A percentile compares a stretch with the other conserved stretches of the same genome.
phyloP scores from a whole-genome alignment of 148 eudicot species.

The Rhododendron molle region DNA sequence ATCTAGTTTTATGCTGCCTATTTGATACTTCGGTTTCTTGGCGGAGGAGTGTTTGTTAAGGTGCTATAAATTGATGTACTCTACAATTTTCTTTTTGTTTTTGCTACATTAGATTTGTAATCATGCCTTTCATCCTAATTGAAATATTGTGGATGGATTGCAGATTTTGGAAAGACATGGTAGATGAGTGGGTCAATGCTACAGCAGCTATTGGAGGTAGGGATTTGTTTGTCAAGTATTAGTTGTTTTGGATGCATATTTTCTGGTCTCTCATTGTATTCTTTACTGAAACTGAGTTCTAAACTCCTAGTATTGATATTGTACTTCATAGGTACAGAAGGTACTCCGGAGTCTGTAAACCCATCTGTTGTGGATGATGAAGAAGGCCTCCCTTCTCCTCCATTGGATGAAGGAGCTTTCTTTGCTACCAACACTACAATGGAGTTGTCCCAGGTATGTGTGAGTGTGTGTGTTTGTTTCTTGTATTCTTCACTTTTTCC shows the following conservation, averaged over 20 bases:
- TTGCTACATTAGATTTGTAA: not conserved
- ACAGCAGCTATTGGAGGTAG: conserved; percentile 53
- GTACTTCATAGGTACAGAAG: conserved; percentile 34
- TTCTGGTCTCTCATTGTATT: not conserved
- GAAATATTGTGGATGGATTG: conserved; percentile 6
- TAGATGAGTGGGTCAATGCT: conserved; percentile 69
- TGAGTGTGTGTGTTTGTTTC: not conserved
- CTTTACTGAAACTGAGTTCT: not conserved
- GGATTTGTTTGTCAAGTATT: not conserved
- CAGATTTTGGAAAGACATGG: conserved; percentile 79
- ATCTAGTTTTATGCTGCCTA: not conserved
- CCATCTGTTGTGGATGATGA: conserved; percentile 82
- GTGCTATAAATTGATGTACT: not conserved
- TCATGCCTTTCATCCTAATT: not conserved
- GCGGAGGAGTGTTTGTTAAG: not conserved
- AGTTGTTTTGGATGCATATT: not conserved
- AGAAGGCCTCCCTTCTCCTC: conserved; percentile 96
- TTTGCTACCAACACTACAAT: conserved; percentile 40
- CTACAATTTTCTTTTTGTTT: not conserved
- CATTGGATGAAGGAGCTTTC: conserved; percentile 73
- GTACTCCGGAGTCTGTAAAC: conserved; percentile 72
- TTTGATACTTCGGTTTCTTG: not conserved
- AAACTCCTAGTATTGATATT: not conserved
- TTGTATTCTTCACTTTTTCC: not conserved
- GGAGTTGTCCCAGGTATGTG: conserved; percentile 62